Evolutionary conservation across 2,329 filamentous ascomycete genomes (phyloP), one percentile per base, ranked within the genome.

Genomic region (Xylariaceae sp.): DNA sequence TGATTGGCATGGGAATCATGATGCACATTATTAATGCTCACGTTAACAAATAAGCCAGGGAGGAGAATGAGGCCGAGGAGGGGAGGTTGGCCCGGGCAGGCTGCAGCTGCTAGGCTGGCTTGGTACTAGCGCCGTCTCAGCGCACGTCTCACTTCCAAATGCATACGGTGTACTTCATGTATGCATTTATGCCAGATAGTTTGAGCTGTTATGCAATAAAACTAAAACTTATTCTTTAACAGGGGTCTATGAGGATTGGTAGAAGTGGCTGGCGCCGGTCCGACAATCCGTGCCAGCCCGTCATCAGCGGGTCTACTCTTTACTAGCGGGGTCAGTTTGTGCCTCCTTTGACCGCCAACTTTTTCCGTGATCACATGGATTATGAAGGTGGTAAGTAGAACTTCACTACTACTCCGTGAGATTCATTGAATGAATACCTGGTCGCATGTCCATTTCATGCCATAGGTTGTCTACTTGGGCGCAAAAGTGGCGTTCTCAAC

Each of bases 321-420:
- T 30, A 30, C 23, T 30, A 30, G 49, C 35, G 49, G 34, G 44
- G 52, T 51, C n/a, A 17, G 54, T 52, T 66, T 65, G 59, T 67
- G 66, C 66, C 63, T 9, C 17, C 15, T 5, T 35, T 48, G 44
- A 65, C 65, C 66, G 63, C 64, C 54, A 64, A 65, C 54, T 57
- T 60, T 64, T 51, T 51, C 35, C 30, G 34, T 10, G 2, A 30
- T 44, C 4, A 48, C 47, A 54, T 53, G 47, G 55, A 57, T 44
- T n/a, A 42, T 35, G 11, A 13, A 17, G 37, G 37, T 42, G 11
- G 23, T 30, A 30, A 30, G 23, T 30, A 30, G 23, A 30, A 30
- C 23, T 30, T 30, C 23, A 30, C 23, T 30, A 30, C 23, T 30
- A 10, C 17, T 13, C 34, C 8, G 45, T 23, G 17, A 37, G 13